Conservation (phyloP, 257 asterid genomes). For the Rehmannia glutinosa region DNA sequence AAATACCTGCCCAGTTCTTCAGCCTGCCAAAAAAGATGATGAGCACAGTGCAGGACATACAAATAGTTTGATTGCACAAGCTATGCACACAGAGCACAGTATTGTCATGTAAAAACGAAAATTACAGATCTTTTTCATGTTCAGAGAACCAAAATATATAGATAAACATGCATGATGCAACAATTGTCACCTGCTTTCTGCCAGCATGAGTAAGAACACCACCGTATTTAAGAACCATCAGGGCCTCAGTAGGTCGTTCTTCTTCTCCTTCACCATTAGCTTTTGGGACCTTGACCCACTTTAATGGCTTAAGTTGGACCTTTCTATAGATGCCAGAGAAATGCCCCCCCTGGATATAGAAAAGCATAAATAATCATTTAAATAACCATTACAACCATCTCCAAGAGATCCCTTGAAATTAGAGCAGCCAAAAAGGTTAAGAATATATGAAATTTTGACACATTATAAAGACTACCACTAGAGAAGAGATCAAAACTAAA, state of each 20-base stretch:
- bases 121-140: background rate
- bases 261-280: conserved; percentile 88
- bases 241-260: conserved; percentile 94
- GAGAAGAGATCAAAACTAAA: background rate
- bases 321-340: conserved; percentile 97
- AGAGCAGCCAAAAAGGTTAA: background rate
- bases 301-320: conserved; percentile 92
- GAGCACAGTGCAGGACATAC: conserved; percentile 4
- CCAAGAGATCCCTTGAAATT: conserved; percentile 12
- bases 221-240: conserved; percentile 97
- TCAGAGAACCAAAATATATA: background rate
- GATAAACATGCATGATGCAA: conserved; percentile 15
- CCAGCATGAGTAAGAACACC: conserved; percentile 99
- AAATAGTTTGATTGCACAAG: conserved; percentile 3
- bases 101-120: conserved; percentile 1
- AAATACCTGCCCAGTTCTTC: conserved; percentile 98
- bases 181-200: conserved; percentile 80
- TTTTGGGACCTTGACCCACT: conserved; percentile 81
- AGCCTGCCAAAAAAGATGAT: conserved; percentile 57
- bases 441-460: background rate
- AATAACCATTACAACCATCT: background rate
- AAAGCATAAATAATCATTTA: conserved; percentile 4
- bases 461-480: background rate
- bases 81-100: background rate
- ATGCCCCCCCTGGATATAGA: conserved; percentile 81